Conservation (phyloP, 2,329 filamentous ascomycete genomes). For the Grosmannia penicillata region DNA sequence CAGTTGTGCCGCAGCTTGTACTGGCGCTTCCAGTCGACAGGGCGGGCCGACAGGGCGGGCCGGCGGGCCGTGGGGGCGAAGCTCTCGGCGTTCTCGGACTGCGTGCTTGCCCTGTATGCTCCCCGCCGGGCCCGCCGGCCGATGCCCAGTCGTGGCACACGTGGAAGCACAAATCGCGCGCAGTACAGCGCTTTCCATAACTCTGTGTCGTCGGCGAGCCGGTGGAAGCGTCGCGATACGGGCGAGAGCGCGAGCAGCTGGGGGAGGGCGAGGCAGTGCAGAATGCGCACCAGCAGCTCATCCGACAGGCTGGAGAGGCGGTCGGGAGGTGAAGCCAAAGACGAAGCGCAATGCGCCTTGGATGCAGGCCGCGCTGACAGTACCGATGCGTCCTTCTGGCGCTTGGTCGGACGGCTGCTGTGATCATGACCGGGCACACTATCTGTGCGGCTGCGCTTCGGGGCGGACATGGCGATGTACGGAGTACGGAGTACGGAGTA, state of each 20-base stretch:
- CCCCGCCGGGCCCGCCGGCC: constrained; percentile 25
- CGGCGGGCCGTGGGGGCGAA: no score
- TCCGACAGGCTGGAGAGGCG: constrained; percentile 63
- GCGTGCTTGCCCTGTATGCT: not conserved
- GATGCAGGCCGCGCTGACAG: no score
- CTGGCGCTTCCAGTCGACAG: constrained; percentile 72
- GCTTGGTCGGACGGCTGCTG: no score
- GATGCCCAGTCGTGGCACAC: constrained; percentile 61
- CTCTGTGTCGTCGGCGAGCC: constrained; percentile 65
- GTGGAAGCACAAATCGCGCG: constrained; percentile 68
- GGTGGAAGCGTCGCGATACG: constrained; percentile 62
- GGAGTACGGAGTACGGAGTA: no score
- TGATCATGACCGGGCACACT: no score
- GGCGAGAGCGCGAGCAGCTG: constrained; percentile 48
- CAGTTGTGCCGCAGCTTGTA: constrained; percentile 87
- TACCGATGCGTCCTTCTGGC: no score
- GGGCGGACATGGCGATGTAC: no score
- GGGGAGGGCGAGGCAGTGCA: constrained; percentile 58
- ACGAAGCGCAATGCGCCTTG: no score
- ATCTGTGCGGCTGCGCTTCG: no score
- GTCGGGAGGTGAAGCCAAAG: no score
- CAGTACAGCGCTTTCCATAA: constrained; percentile 89
- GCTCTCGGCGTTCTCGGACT: not conserved
- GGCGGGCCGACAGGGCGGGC: no score
- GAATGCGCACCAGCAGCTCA: constrained; percentile 72